A percentile compares a stretch with the other conserved stretches of the same genome.
Evolutionary conservation across 768 basidiomycete species (phyloP).

Genomic region (Agaricus sinodeliciosus): DNA sequence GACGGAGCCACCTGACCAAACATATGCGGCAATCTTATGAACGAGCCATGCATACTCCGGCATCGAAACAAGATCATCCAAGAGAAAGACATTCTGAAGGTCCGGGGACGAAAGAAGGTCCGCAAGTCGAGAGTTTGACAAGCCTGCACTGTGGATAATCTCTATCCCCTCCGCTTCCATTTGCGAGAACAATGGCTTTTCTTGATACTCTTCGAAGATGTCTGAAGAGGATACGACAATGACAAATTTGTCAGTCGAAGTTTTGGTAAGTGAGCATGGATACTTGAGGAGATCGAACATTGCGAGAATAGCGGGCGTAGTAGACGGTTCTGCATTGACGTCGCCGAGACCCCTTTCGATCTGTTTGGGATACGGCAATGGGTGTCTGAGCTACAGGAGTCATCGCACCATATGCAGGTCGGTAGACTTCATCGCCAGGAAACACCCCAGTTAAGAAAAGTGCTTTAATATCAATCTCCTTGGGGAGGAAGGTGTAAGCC

Average conservation of each 20-base stretch:
- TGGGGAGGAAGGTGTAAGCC: constrained; percentile 17
- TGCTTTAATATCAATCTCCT: constrained; percentile 22
- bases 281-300: constrained; percentile 22
- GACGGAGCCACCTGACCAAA: constrained; percentile 28
- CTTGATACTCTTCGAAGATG: constrained; percentile 9
- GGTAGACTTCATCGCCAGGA: constrained; percentile 20
- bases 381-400: constrained; percentile 18
- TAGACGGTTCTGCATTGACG: constrained; percentile 21
- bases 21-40: constrained; percentile 25
- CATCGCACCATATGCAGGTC: constrained; percentile 2
- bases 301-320: constrained; percentile 23
- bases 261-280: constrained; percentile 7
- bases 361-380: constrained; percentile 18
- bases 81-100: constrained; percentile 28
- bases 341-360: constrained; percentile 24
- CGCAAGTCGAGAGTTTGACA: constrained; percentile 18
- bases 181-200: constrained; percentile 16
- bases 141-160: constrained; percentile 9
- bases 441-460: constrained; percentile 18
- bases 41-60: constrained; percentile 20
- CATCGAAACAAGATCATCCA: constrained; percentile 23
- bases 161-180: constrained; percentile 16
- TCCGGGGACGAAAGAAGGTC: constrained; percentile 23
- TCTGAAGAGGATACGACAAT: constrained; percentile 19
- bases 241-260: constrained; percentile 18